phyloP scores from a whole-genome alignment of 495 filamentous ascomycete genomes.

The Xylaria castorea region DNA sequence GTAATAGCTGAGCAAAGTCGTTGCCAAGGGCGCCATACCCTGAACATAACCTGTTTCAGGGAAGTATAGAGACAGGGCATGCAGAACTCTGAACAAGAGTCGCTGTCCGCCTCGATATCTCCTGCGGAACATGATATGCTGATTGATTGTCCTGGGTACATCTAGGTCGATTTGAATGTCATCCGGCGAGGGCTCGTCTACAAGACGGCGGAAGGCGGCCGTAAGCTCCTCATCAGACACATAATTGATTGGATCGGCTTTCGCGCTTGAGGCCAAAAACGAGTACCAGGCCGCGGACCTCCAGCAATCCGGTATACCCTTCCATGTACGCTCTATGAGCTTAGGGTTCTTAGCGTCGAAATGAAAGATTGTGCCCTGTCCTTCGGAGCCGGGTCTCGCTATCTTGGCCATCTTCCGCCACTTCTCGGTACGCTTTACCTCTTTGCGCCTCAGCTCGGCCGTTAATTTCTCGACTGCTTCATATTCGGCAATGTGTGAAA shows the following conservation, averaged over 20 bases:
- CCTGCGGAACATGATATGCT: constrained; percentile 96
- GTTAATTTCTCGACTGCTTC: constrained; percentile 63
- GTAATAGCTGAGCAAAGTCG: constrained; percentile 94
- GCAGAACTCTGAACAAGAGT: constrained; percentile 89
- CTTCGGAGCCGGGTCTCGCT: constrained; percentile 57
- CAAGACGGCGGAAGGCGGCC: constrained; percentile 69
- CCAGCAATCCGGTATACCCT: constrained; percentile 98
- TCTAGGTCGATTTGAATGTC: constrained; percentile 98
- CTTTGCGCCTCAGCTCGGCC: constrained; percentile 73
- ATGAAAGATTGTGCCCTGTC: constrained; percentile 87
- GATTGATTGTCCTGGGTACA: constrained; percentile 92
- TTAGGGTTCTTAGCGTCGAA: constrained; percentile 88
- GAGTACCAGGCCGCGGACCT: constrained; percentile 92
- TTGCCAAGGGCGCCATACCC: constrained; percentile 93
- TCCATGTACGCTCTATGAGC: constrained; percentile 91
- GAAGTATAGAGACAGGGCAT: constrained; percentile 89
- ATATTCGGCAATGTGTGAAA: constrained; percentile 66
- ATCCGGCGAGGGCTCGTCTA: constrained; percentile 77
- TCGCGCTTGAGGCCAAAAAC: constrained; percentile 87
- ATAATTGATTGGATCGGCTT: constrained; percentile 58
- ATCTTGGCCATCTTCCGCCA: constrained; percentile 96
- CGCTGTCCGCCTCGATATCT: constrained; percentile 92
- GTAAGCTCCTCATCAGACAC: constrained; percentile 76
- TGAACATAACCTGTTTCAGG: constrained; percentile 95
- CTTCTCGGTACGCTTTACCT: constrained; percentile 86